phyloP scores from a whole-genome alignment of 2,329 filamentous ascomycete genomes.

The Didymella pomorum region DNA sequence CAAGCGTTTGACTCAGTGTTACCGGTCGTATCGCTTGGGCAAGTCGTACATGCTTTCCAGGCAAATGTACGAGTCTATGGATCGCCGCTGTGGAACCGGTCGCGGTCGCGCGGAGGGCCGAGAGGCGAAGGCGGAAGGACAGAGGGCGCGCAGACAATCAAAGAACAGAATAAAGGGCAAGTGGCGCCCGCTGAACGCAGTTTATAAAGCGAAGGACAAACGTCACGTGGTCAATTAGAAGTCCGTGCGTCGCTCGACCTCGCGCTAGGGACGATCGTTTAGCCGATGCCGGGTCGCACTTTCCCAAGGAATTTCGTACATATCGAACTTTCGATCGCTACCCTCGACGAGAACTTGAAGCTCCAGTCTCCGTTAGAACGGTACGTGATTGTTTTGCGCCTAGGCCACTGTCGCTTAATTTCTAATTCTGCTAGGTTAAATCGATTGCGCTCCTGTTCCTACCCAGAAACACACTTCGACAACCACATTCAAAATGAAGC shows the following conservation, averaged over 20 bases:
- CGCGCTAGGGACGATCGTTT: slow-evolving; percentile 8
- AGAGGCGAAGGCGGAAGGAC: slow-evolving; percentile 27
- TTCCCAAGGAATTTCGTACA: slow-evolving; percentile 17
- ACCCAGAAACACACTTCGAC: slow-evolving; percentile 58
- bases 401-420: slow-evolving; percentile 22
- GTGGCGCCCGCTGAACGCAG: slow-evolving; percentile 33
- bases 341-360: slow-evolving; percentile 78
- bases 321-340: slow-evolving; percentile 42
- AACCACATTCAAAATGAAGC: slow-evolving; percentile 85
- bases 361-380: slow-evolving; percentile 99
- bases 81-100: slow-evolving; percentile 19
- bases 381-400: slow-evolving; percentile 57
- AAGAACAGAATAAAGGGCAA: slow-evolving; percentile 28
- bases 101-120: slow-evolving; percentile 26
- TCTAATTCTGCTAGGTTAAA: slow-evolving; percentile 60
- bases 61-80: slow-evolving; percentile 16
- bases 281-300: slow-evolving; percentile 19
- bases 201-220: slow-evolving; percentile 31
- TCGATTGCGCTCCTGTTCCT: slow-evolving; percentile 96
- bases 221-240: slow-evolving; percentile 24
- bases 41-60: slow-evolving; percentile 48
- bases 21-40: slow-evolving; percentile 46
- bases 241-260: slow-evolving; percentile 1
- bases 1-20: slow-evolving; percentile 49
- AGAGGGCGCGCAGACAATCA: slow-evolving; percentile 30